These are phyloP conservation scores for Fusarium buxicola DNA, from an alignment of 2,329 filamentous ascomycete genomes.

Conservation along the genomic window DNA sequence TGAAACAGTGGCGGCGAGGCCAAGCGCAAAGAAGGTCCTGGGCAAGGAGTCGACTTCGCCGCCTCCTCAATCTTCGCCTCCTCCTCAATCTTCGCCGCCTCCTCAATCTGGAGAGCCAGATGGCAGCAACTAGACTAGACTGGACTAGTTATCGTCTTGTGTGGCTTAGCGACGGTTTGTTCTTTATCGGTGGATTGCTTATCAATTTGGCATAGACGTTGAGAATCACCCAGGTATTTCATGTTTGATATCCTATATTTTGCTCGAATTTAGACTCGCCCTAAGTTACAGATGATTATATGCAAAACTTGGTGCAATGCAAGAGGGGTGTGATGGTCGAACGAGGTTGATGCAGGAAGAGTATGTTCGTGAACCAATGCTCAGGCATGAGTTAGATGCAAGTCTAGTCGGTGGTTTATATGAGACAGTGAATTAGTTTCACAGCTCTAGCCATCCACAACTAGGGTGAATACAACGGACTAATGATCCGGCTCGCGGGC, in stretches of 20 bases:
- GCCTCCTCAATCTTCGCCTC: neutral
- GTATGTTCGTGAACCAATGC: neutral
- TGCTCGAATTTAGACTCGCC: neutral
- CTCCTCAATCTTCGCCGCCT: neutral
- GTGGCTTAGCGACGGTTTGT: neutral
- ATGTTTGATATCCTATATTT: constrained; percentile 11
- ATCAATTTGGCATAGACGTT: neutral
- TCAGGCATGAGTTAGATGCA: neutral
- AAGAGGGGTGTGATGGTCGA: neutral
- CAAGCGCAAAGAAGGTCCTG: constrained; percentile 41
- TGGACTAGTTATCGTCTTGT: neutral
- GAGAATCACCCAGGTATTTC: constrained; percentile 7
- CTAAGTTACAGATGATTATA: constrained; percentile 6
- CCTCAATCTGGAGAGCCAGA: neutral
- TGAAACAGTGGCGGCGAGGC: constrained; percentile 40
- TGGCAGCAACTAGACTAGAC: neutral
- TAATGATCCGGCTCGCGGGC: neutral
- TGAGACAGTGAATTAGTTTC: neutral
- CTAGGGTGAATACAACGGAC: constrained; percentile 3
- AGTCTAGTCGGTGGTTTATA: neutral
- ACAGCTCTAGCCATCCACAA: neutral
- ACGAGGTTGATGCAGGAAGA: neutral
- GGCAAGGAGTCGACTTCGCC: constrained; percentile 14
- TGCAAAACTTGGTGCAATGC: neutral
- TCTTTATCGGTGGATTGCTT: neutral